Conservation (phyloP, 805 yeast genomes). For the Saccharomycopsis selenospora region DNA sequence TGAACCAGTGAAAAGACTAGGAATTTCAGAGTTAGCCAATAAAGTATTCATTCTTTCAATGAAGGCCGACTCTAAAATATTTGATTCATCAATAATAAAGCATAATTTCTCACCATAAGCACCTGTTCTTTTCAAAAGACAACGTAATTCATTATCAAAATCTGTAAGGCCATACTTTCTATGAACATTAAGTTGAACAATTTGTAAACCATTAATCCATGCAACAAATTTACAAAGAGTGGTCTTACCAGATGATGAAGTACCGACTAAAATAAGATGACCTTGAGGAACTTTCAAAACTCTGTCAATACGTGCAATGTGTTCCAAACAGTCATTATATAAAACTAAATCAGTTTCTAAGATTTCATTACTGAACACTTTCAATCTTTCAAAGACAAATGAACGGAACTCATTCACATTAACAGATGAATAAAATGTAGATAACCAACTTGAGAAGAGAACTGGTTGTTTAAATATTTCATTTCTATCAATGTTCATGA, state of each 20-base stretch:
- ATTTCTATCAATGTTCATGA: slow-evolving; percentile 39
- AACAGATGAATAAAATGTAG: slow-evolving; percentile 54
- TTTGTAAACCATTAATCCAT: slow-evolving; percentile 78
- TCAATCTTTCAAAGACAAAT: slow-evolving; percentile 58
- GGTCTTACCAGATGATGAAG: slow-evolving; percentile 75
- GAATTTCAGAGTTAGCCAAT: slow-evolving; percentile 89
- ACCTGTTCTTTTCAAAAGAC: slow-evolving; percentile 43
- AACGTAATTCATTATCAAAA: slow-evolving; percentile 60
- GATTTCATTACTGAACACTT: slow-evolving; percentile 74
- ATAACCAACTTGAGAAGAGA: slow-evolving; percentile 69
- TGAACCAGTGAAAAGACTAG: slow-evolving; percentile 79
- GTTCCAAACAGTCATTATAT: slow-evolving; percentile 65
- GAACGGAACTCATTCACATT: slow-evolving; percentile 37
- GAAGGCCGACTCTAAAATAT: slow-evolving; percentile 67
- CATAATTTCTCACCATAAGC: slow-evolving; percentile 56
- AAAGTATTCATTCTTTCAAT: slow-evolving; percentile 88
- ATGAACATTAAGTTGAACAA: slow-evolving; percentile 51
- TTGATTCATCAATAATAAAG: slow-evolving; percentile 74
- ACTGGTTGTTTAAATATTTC: slow-evolving; percentile 43
- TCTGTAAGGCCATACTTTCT: slow-evolving; percentile 48
- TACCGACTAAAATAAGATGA: slow-evolving; percentile 79
- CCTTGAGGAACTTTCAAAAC: slow-evolving; percentile 83
- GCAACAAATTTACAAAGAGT: slow-evolving; percentile 74
- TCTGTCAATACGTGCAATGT: slow-evolving; percentile 71
- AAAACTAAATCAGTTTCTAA: slow-evolving; percentile 52